Base-by-base conservation (phyloP, 1,284 basidiomycete species). In the Ceratobasidium sp. region DNA sequence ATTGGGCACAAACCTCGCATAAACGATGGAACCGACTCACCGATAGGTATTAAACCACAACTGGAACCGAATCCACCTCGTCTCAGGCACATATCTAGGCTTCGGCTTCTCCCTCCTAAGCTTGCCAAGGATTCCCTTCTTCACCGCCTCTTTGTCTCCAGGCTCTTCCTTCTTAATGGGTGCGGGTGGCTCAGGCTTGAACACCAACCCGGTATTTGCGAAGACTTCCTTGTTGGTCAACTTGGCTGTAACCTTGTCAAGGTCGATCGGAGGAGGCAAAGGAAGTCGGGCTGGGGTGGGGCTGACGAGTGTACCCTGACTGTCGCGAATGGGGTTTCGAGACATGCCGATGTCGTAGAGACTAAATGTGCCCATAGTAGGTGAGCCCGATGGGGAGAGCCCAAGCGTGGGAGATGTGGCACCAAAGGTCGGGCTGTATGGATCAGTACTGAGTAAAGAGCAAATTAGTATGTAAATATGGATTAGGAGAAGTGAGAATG, bases 1-100 rank as follows among this genome's bases (percentile, higher is more conserved):
- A 66, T 68, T 17, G n/a, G 39, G 10, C 17, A 42, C 26, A 31
- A 15, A 0, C 3, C 39, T 56, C 8, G 8, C 49, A 37, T 5
- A 61, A 31, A 31, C 5, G 20, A 37, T 20, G 51, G 17, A 20
- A 28, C 51, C 2, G 31, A 37, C 79, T 10, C 78, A 91, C 45
- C 47, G 37, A n/a, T 68, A 37, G 0, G 88, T 90, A 80, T 92
- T 91, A 83, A 90, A 92, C 90, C 90, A 92, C 28, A 92, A 82
- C 54, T 84, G 85, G 84, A 87, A 90, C 68, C 86, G 81, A 49
- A 90, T 87, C 85, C 89, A 90, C 77, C 86, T 87, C 0, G 42
- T 80, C 77, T 39, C 71, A 51, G 71, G 71, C 35, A 53, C 47
- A 64, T 63, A 74, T 39, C 71, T 63, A 23, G 81, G 80, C 69